Conservation (phyloP, 148 eudicot genomes). For the Mesembryanthemum crystallinum region DNA sequence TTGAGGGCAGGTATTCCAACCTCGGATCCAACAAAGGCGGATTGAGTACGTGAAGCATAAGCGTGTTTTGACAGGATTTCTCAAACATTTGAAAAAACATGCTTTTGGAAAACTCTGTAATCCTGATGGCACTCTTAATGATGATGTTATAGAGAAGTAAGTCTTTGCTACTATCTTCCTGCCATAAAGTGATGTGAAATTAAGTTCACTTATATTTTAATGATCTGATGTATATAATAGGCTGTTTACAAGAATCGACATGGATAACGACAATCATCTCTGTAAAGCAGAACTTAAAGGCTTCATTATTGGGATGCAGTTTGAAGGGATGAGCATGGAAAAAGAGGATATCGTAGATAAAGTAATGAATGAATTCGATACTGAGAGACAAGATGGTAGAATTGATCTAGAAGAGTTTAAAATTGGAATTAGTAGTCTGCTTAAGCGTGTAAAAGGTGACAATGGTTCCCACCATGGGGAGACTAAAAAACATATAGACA, state of each 20-base stretch:
- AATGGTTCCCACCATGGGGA: constrained; percentile 20
- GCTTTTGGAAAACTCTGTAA: constrained; percentile 55
- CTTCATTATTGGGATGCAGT: constrained; percentile 60
- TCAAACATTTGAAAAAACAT: constrained; percentile 48
- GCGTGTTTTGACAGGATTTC: constrained; percentile 62
- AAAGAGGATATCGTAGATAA: constrained; percentile 50
- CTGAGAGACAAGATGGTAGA: constrained; percentile 29
- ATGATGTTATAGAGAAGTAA: constrained; percentile 43
- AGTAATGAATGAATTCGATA: constrained; percentile 70
- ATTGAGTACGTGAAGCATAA: constrained; percentile 61
- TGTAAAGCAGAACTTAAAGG: constrained; percentile 62
- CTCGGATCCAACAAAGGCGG: constrained; percentile 63
- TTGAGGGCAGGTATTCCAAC: constrained; percentile 73
- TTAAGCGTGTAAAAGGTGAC: constrained; percentile 36
- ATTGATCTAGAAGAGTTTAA: constrained; percentile 51
- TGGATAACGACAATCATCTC: constrained; percentile 35
- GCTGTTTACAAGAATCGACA: constrained; percentile 56
- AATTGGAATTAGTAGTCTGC: constrained; percentile 59
- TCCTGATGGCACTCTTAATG: constrained; percentile 49
- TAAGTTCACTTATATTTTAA: background rate
- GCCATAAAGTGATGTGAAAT: background rate
- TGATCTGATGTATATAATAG: constrained; percentile 34
- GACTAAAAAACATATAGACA: constrained; percentile 40
- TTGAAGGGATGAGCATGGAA: constrained; percentile 51
- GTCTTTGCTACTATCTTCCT: constrained; percentile 3